These are phyloP conservation scores for Aspergillus alliaceus DNA, from an alignment of 2,329 filamentous ascomycete genomes.

Conservation along the genomic window DNA sequence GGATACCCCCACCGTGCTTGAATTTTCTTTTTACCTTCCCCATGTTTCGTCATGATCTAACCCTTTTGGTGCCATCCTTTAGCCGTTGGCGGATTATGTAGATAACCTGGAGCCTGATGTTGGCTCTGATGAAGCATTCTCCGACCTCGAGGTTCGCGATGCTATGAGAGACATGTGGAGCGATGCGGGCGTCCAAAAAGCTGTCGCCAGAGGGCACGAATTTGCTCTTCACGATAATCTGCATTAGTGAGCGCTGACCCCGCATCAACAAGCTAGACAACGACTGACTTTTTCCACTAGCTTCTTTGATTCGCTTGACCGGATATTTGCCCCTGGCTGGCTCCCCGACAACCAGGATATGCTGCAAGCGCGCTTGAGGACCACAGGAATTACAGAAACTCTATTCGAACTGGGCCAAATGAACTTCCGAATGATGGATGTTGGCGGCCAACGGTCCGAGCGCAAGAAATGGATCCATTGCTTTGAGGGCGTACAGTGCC, in stretches of 20 bases:
- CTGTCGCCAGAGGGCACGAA: conserved; percentile 93
- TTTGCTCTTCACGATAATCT: conserved; percentile 96
- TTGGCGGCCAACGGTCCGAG: conserved; percentile 87
- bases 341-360: conserved; percentile 93
- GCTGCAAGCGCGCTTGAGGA: conserved; percentile 82
- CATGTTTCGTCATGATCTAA: conserved; percentile 5
- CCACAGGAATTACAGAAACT: conserved; percentile 94
- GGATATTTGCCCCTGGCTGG: conserved; percentile 74
- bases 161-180: conserved; percentile 84
- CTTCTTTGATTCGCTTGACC: conserved; percentile 78
- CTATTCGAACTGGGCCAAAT: conserved; percentile 88
- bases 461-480: conserved; percentile 98
- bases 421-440: conserved; percentile 96
- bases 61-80: conserved; percentile 8
- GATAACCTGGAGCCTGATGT: conserved; percentile 76
- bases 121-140: conserved; percentile 76
- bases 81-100: conserved; percentile 78
- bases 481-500: conserved; percentile 89
- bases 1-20: neutral
- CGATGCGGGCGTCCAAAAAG: conserved; percentile 78
- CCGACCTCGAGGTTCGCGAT: conserved; percentile 59
- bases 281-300: conserved; percentile 48
- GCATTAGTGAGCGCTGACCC: conserved; percentile 68
- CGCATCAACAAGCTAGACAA: conserved; percentile 3
- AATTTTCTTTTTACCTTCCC: neutral